Percentiles rank a stretch among this genome's conserved stretches.
Conservation (phyloP, 208 protist species). For the Wallacemonas sp. region DNA sequence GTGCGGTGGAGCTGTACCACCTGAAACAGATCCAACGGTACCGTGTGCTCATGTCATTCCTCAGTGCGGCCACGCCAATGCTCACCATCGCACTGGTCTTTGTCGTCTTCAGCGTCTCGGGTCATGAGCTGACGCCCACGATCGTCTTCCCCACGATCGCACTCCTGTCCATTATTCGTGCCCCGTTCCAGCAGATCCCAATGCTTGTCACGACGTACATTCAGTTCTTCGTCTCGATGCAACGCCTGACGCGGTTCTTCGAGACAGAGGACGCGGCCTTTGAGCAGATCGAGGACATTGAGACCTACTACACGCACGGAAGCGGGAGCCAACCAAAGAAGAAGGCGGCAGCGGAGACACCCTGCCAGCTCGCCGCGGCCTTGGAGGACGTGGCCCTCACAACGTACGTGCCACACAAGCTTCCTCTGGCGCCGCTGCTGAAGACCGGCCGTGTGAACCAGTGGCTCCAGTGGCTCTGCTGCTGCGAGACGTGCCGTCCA, state of each 20-base stretch:
- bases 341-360: background rate
- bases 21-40: slow-evolving; percentile 37
- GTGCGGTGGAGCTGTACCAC: slow-evolving; percentile 43
- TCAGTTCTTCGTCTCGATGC: slow-evolving; percentile 78
- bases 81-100: slow-evolving; percentile 61
- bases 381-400: slow-evolving; percentile 51
- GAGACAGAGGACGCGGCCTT: slow-evolving; percentile 40
- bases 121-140: slow-evolving; percentile 57
- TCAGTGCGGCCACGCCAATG: slow-evolving; percentile 60
- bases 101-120: slow-evolving; percentile 43
- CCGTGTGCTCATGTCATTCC: slow-evolving; percentile 34
- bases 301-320: slow-evolving; percentile 21
- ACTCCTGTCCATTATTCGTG: slow-evolving; percentile 24
- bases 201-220: slow-evolving; percentile 52
- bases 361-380: slow-evolving; percentile 33
- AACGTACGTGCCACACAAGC: slow-evolving; percentile 57
- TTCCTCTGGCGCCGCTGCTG: slow-evolving; percentile 37
- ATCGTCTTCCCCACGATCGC: slow-evolving; percentile 54
- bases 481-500: slow-evolving; percentile 24
- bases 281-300: slow-evolving; percentile 29
- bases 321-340: background rate
- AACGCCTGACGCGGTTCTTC: slow-evolving; percentile 73
- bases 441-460: slow-evolving; percentile 14
- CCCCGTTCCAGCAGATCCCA: slow-evolving; percentile 80
- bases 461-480: slow-evolving; percentile 27